Percentiles rank a stretch among this genome's conserved stretches.
Conservation (phyloP, 805 yeast species). For the Hanseniaspora jakobsenii region DNA sequence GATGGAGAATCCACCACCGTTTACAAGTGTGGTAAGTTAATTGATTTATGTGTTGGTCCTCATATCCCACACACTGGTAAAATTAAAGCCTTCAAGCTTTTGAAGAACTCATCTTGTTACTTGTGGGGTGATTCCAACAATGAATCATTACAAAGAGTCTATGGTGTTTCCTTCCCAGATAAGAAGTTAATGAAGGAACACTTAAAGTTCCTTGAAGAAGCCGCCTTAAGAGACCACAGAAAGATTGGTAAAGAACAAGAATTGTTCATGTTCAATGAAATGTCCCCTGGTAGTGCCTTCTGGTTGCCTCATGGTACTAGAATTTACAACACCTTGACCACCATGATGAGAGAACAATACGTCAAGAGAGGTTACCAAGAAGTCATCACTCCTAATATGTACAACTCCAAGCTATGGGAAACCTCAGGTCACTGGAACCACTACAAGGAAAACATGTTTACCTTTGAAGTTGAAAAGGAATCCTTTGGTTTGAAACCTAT, state of each 20-base stretch:
- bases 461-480: conserved; percentile 95
- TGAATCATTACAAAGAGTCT: conserved; percentile 92
- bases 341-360: conserved; percentile 71
- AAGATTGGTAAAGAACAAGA: conserved; percentile 95
- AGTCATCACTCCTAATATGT: conserved; percentile 98
- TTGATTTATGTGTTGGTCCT: conserved; percentile 95
- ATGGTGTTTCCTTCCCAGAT: conserved; percentile 98
- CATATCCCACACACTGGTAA: conserved; percentile 96
- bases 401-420: conserved; percentile 94
- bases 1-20: conserved; percentile 95
- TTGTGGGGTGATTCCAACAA: conserved; percentile 86
- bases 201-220: conserved; percentile 87
- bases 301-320: conserved; percentile 99
- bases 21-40: conserved; percentile 93
- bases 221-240: conserved; percentile 91
- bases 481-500: conserved; percentile 87
- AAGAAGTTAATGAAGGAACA: conserved; percentile 92
- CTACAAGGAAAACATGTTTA: conserved; percentile 94
- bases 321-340: conserved; percentile 79
- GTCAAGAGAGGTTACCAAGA: conserved; percentile 92
- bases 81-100: conserved; percentile 83
- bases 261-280: conserved; percentile 83
- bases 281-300: conserved; percentile 96
- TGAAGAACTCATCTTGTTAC: conserved; percentile 92
- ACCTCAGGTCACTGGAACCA: conserved; percentile 98